Base-by-base conservation (phyloP, 192 early-diverging fungal species). In the Coemansia sp. region DNA sequence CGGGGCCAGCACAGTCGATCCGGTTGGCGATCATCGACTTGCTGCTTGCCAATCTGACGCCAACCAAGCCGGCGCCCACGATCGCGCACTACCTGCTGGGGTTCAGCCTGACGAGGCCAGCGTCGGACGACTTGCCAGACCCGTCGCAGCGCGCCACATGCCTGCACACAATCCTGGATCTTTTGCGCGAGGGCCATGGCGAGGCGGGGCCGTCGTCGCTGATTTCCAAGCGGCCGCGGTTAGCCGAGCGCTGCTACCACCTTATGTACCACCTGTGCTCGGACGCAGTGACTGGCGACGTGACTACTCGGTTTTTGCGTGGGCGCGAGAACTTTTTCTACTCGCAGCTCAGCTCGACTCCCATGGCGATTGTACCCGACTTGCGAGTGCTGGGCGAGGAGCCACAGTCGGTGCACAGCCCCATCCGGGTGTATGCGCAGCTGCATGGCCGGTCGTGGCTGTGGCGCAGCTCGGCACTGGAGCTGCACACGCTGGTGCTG, bases 1-100 rank as follows among this genome's bases (percentile, higher is more conserved):
- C 64, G 18, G 83, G 83, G 9, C 46, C 87, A 31, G 71, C 76
- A 18, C 88, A 89, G 76, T 65, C 89, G 34, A 86, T 97, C 27
- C 91, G 93, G 1, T 80, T 95, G 44, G 91, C 94, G 7, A 92
- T 97, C 46, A 77, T 98, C 50, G 92, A 97, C 53, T 76, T 98
- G 64, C 79, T 99, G 46, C 73, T 97, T 15, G 87, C 88, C 18
- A 98, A 96, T 75, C 62, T 94, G 10, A 68, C 75, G 8, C 74
- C 79, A 1, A 64, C 78, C 7, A 81, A 83, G 64, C 80, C 86
- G 6, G 81, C 87, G 15, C 92, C 95, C 1, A 93, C 90, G 0
- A 81, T 98, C 52, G 89, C 95, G 16, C 96, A 98, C 76, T 98
- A 92, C 62, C 80, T 99, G 53, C 85, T 99, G 3, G 97, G 97